Conservation (phyloP, 345 rosid genomes). For the Brassica juncea region DNA sequence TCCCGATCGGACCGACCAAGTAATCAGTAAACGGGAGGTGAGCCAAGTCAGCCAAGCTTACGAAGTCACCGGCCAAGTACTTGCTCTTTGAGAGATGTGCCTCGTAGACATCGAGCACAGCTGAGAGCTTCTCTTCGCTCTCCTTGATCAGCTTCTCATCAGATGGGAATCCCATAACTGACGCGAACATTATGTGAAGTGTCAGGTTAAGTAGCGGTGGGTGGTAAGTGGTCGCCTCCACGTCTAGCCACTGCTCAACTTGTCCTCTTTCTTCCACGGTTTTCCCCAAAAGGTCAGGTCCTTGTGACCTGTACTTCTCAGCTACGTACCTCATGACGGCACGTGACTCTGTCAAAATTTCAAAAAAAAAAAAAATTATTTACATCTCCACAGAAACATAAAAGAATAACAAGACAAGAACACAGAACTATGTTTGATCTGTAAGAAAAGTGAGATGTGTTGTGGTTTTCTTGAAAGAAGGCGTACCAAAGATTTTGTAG, state of each 20-base stretch:
- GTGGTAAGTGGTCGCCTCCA: conserved; percentile 58
- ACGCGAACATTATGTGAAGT: conserved; percentile 47
- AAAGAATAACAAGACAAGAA: not conserved
- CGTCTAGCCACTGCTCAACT: conserved; percentile 74
- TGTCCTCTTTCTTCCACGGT: conserved; percentile 47
- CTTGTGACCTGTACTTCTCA: conserved; percentile 57
- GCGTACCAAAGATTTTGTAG: conserved; percentile 58
- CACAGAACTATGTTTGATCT: not conserved
- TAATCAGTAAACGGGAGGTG: conserved; percentile 62
- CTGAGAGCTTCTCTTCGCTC: conserved; percentile 58
- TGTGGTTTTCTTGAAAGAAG: not conserved
- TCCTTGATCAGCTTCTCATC: conserved; percentile 56
- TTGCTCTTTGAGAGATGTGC: conserved; percentile 59
- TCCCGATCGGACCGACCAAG: conserved; percentile 56
- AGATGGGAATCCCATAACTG: conserved; percentile 45
- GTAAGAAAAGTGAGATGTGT: not conserved
- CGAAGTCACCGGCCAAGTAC: conserved; percentile 70
- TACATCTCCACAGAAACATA: not conserved
- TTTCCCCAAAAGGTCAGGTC: conserved; percentile 44
- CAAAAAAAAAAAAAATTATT: not conserved
- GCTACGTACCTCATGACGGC: conserved; percentile 73
- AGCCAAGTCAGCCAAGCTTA: conserved; percentile 71
- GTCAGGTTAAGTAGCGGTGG: conserved; percentile 51
- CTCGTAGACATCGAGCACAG: conserved; percentile 62
- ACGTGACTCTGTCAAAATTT: conserved; percentile 53